Base-by-base conservation (phyloP, 768 basidiomycete genomes). In the Inosperma sp. region DNA sequence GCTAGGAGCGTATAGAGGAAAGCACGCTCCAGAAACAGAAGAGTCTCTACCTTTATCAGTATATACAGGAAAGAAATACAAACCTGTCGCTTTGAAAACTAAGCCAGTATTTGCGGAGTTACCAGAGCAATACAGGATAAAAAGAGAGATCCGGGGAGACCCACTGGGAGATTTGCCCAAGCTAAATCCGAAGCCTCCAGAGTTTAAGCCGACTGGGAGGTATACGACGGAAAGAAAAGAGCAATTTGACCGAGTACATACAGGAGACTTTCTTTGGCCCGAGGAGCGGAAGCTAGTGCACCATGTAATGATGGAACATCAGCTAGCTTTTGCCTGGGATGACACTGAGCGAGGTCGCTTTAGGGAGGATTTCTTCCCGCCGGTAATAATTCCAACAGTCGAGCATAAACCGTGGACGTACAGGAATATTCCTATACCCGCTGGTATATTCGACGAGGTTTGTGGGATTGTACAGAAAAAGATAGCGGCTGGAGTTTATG, bases 401-500 rank as follows among this genome's bases (percentile, higher is more conserved):
- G 47, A 57, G 7, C 75, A 77, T 53, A 62, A 26, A 0, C 72
- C 62, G 1, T 64, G 63, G 63, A 52, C 57, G 0, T 41, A 47
- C 3, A 52, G 47, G 9, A 63, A 64, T 27, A 70, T 74, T 6
- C 71, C 69, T 0, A 69, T 68, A 2, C 65, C 67, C 0, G 62
- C 59, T 31, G 59, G 58, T 23, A 66, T 66, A 22, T 67, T 53
- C 52, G 45, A 70, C 9, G 51, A 68, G 47, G 64, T 76, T 7
- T 59, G 58, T 17, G 29, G 56, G 5, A 45, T 72, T 0, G 60
- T 75, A 7, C 59, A 64, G 14, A 49, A 56, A 1, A 76, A 76
- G 51, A 64, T 75, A 8, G 61, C 52, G 0, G 58, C 71, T 0
- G 71, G 76, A 0, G 65, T 74, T 0, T 76, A 74, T 45, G 68